Conservation (phyloP, 257 asterid genomes). For the Penstemon barbatus region DNA sequence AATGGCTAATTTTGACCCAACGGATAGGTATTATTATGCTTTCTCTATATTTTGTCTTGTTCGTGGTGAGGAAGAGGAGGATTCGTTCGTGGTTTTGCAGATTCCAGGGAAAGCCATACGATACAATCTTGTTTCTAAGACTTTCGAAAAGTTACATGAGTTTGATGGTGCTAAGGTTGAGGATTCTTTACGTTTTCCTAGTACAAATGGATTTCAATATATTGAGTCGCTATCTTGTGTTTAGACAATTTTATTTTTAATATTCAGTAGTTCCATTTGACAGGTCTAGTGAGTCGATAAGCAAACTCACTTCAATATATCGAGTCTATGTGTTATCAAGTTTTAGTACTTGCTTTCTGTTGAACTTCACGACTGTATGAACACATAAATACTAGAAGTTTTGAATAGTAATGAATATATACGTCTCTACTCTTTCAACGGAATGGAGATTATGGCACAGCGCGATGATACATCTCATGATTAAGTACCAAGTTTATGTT, state of each 20-base stretch:
- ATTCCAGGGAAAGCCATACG: constrained; percentile 37
- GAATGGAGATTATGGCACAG: too few species aligned
- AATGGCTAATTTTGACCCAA: neutral
- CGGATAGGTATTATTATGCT: neutral
- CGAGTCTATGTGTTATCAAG: too few species aligned
- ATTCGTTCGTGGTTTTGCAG: constrained; percentile 34
- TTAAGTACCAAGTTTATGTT: too few species aligned
- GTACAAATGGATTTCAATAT: constrained; percentile 1
- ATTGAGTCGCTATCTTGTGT: constrained; percentile 25
- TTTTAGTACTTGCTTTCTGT: too few species aligned
- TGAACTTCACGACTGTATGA: too few species aligned
- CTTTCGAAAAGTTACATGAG: constrained; percentile 29
- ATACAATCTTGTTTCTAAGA: constrained; percentile 24
- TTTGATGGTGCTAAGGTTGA: constrained; percentile 25
- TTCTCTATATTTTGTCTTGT: constrained; percentile 24
- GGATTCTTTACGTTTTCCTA: neutral
- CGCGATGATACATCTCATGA: too few species aligned
- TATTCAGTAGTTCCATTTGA: too few species aligned
- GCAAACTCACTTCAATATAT: too few species aligned
- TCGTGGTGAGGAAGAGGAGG: constrained; percentile 30
- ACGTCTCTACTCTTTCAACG: too few species aligned
- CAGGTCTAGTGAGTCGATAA: too few species aligned
- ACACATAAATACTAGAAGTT: too few species aligned
- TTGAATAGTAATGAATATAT: too few species aligned
- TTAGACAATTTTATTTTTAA: neutral